These are phyloP conservation scores for Thraustochytrium striatum DNA, from an alignment of 352 stramenopile species.

Conservation along the genomic window DNA sequence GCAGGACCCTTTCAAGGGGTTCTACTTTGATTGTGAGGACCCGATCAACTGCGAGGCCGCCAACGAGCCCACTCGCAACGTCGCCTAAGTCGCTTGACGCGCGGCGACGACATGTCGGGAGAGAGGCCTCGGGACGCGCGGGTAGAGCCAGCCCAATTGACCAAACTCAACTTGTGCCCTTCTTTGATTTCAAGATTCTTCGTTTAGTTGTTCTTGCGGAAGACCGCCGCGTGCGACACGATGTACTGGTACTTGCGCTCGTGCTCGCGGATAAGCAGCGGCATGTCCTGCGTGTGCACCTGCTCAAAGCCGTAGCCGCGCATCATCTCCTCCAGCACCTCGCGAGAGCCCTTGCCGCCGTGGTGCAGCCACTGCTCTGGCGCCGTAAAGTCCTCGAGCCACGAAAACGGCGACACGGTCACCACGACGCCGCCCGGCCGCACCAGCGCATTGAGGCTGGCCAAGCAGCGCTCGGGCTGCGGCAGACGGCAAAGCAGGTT, in stretches of 20 bases:
- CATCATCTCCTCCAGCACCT: slow-evolving; percentile 63
- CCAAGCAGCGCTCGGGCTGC: slow-evolving; percentile 80
- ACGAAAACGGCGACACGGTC: slow-evolving; percentile 92
- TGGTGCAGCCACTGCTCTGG: slow-evolving; percentile 75
- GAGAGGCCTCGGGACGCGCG: too few species aligned
- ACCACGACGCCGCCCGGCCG: slow-evolving; percentile 83
- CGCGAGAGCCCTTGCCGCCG: slow-evolving; percentile 65
- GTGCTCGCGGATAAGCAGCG: slow-evolving; percentile 86
- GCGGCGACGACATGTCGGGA: not conserved
- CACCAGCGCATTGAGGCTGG: slow-evolving; percentile 73
- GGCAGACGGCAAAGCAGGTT: slow-evolving; percentile 92
- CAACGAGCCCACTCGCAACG: too few species aligned
- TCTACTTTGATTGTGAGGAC: slow-evolving; percentile 45
- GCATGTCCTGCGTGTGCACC: slow-evolving; percentile 70
- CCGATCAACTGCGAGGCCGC: not conserved
- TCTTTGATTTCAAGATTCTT: too few species aligned
- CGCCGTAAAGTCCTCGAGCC: slow-evolving; percentile 92
- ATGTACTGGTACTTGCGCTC: slow-evolving; percentile 84
- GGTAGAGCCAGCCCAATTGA: too few species aligned
- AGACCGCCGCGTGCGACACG: slow-evolving; percentile 71
- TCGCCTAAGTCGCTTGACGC: not conserved
- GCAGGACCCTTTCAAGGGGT: slow-evolving; percentile 24
- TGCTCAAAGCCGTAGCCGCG: slow-evolving; percentile 66
- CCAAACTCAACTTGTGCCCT: too few species aligned
- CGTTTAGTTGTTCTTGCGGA: not conserved